Evolutionary conservation across 164 flowering plant genomes (phyloP).

Genomic region (Stephania cephalantha): DNA sequence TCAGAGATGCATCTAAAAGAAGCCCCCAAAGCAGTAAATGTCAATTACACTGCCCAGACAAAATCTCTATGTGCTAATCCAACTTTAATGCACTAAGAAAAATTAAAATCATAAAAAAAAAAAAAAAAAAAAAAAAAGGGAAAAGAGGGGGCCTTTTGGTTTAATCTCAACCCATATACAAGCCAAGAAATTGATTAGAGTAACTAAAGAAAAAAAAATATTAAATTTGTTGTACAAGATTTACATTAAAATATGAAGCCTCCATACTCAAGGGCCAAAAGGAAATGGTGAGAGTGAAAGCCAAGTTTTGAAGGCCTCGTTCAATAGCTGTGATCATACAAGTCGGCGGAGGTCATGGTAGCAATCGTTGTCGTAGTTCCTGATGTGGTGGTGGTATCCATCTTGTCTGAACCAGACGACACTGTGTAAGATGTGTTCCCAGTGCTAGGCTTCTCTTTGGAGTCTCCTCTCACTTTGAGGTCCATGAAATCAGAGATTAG

Average conservation of each 20-base stretch:
- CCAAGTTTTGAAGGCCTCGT: background rate
- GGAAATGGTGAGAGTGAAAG: background rate
- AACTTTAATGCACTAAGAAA: background rate
- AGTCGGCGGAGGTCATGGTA: constrained; percentile 33
- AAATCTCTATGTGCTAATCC: background rate
- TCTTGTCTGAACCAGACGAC: constrained; percentile 34
- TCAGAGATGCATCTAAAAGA: background rate
- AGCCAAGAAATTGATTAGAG: background rate
- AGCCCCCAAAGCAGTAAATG: background rate
- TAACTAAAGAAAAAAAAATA: background rate
- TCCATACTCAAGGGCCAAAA: background rate
- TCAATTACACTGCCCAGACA: background rate
- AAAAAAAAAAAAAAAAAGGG: no score
- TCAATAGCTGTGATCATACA: constrained; percentile 24
- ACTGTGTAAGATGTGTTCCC: constrained; percentile 15
- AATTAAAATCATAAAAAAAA: no score
- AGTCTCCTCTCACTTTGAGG: constrained; percentile 44
- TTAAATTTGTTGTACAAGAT: background rate
- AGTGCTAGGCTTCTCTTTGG: constrained; percentile 8
- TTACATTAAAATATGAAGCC: background rate
- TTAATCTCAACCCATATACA: background rate
- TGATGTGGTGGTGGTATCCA: constrained; percentile 24
- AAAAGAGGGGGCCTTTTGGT: background rate
- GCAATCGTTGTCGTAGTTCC: constrained; percentile 26
- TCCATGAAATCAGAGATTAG: constrained; percentile 84